These are phyloP conservation scores for Zangia roseola DNA, from an alignment of 768 basidiomycete species.

Conservation along the genomic window DNA sequence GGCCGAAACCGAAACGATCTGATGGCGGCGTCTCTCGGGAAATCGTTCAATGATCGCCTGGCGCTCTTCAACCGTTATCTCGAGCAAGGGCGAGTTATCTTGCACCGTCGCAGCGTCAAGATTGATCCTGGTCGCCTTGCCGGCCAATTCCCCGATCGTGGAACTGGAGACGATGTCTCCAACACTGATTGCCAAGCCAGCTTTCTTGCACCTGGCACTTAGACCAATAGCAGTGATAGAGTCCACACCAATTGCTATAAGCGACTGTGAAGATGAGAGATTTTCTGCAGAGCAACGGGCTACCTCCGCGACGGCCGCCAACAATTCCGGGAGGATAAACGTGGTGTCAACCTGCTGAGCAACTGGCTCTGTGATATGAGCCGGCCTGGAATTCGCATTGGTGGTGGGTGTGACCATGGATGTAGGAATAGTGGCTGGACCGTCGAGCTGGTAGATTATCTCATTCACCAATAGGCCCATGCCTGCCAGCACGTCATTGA, in stretches of 20 bases:
- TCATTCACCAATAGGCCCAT: conserved; percentile 21
- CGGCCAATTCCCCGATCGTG: conserved; percentile 33
- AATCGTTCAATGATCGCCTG: conserved; percentile 14
- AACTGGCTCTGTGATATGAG: neutral
- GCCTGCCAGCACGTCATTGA: conserved; percentile 15
- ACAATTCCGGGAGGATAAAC: conserved; percentile 9
- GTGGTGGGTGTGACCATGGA: too few species aligned
- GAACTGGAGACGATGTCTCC: conserved; percentile 42
- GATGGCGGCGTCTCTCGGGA: conserved; percentile 9
- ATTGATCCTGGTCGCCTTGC: conserved; percentile 4
- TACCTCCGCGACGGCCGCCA: conserved; percentile 11
- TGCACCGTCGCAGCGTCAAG: neutral
- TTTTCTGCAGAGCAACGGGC: conserved; percentile 29
- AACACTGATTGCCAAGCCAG: conserved; percentile 34
- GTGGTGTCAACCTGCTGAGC: neutral
- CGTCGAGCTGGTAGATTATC: conserved; percentile 21
- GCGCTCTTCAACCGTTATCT: conserved; percentile 12
- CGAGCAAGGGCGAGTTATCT: neutral
- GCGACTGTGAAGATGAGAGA: conserved; percentile 34
- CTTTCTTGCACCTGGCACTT: conserved; percentile 37
- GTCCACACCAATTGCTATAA: conserved; percentile 45
- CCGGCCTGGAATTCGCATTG: neutral
- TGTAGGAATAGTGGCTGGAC: conserved; percentile 3
- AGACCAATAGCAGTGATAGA: conserved; percentile 51
- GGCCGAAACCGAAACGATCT: conserved; percentile 17